phyloP scores from a whole-genome alignment of 2,329 filamentous ascomycete genomes.

The Stagonosporopsis cucurbitacearum region DNA sequence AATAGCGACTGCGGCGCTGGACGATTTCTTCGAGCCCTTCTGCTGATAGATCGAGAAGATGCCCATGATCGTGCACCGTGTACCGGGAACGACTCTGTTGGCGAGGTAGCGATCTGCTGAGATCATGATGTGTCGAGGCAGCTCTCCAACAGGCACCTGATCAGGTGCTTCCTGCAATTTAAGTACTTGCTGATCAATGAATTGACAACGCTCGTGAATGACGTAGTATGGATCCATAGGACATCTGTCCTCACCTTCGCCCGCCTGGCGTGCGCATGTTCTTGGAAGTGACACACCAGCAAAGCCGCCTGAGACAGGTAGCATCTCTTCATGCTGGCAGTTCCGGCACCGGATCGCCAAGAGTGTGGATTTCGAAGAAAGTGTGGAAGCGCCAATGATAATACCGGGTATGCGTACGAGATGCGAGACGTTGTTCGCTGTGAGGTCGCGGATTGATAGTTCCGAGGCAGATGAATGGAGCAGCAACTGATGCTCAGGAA shows the following conservation, averaged over 20 bases:
- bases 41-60: slow-evolving; percentile 98
- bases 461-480: slow-evolving; percentile 90
- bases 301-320: slow-evolving; percentile 84
- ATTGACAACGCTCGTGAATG: slow-evolving; percentile 89
- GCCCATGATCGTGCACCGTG: slow-evolving; percentile 92
- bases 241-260: slow-evolving; percentile 77
- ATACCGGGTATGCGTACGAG: slow-evolving; percentile 98
- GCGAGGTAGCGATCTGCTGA: slow-evolving; percentile 96
- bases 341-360: slow-evolving; percentile 87
- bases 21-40: slow-evolving; percentile 80
- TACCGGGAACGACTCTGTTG: slow-evolving; percentile 93
- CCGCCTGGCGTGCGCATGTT: slow-evolving; percentile 70
- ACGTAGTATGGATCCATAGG: slow-evolving; percentile 96
- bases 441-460: slow-evolving; percentile 91
- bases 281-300: slow-evolving; percentile 84
- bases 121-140: slow-evolving; percentile 92
- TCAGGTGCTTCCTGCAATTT: slow-evolving; percentile 98
- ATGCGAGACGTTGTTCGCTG: slow-evolving; percentile 88
- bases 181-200: slow-evolving; percentile 97
- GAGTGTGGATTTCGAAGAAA: slow-evolving; percentile 92
- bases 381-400: slow-evolving; percentile 94
- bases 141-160: slow-evolving; percentile 94
- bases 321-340: slow-evolving; percentile 73
- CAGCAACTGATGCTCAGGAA: slow-evolving; percentile 93
- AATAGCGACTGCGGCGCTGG: slow-evolving; percentile 86